These are phyloP conservation scores for Endoconidiophora polonica DNA, from an alignment of 2,329 filamentous ascomycete genomes.

Conservation along the genomic window DNA sequence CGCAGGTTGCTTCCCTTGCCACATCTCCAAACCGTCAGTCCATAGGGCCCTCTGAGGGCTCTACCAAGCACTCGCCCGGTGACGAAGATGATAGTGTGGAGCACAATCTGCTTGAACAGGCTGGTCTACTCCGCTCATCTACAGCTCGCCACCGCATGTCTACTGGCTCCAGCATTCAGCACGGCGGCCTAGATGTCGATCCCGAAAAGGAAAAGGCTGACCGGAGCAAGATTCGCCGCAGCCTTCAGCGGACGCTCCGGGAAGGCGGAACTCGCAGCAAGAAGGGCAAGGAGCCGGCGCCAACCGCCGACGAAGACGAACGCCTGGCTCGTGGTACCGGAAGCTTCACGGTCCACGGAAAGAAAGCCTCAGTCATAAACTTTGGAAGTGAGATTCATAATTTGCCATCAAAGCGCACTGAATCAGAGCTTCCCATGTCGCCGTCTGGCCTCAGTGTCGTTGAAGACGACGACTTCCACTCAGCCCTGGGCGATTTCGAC, in stretches of 20 bases:
- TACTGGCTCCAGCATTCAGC: constrained; percentile 5
- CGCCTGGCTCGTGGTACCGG: constrained; percentile 63
- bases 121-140: constrained; percentile 35
- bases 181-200: constrained; percentile 11
- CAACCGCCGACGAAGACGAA: constrained; percentile 35
- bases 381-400: constrained; percentile 83
- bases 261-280: constrained; percentile 59
- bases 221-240: constrained; percentile 59
- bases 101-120: constrained; percentile 48
- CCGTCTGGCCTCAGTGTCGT: constrained; percentile 19
- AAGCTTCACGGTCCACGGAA: constrained; percentile 91
- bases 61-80: constrained; percentile 16
- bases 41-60: constrained; percentile 19
- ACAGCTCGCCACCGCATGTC: constrained; percentile 9
- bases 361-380: constrained; percentile 94
- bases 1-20: neutral
- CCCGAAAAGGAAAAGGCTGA: constrained; percentile 32
- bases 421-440: constrained; percentile 23
- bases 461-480: constrained; percentile 35
- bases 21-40: no score
- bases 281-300: constrained; percentile 48
- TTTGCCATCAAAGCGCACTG: constrained; percentile 46
- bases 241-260: constrained; percentile 74
- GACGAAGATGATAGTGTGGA: constrained; percentile 48
- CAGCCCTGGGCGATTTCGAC: constrained; percentile 28